These are phyloP conservation scores for Aspergillus leporis DNA, from an alignment of 495 filamentous ascomycete species.

Conservation along the genomic window DNA sequence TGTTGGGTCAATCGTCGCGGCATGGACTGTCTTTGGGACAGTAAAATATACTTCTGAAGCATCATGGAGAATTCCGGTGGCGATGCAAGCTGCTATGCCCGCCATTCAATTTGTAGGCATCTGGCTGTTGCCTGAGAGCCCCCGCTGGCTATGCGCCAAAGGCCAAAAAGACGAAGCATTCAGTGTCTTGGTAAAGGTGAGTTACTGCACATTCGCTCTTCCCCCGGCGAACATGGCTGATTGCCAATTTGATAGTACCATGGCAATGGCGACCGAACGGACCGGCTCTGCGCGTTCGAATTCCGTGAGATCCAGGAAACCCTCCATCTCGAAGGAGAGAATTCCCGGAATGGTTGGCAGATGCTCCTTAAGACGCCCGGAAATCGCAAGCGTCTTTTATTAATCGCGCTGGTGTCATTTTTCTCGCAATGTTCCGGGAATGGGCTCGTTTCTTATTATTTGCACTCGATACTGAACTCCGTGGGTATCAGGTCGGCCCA, in stretches of 20 bases:
- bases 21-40: slow-evolving; percentile 27
- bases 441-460: slow-evolving; percentile 41
- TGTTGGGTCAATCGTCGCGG: slow-evolving; percentile 51
- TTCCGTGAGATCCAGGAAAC: slow-evolving; percentile 27
- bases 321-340: slow-evolving; percentile 28
- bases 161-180: not conserved
- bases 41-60: slow-evolving; percentile 26
- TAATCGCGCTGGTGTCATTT: slow-evolving; percentile 56
- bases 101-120: slow-evolving; percentile 23
- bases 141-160: slow-evolving; percentile 42
- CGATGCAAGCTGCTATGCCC: slow-evolving; percentile 27
- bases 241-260: slow-evolving; percentile 25
- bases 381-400: slow-evolving; percentile 54
- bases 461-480: slow-evolving; percentile 32
- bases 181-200: not conserved
- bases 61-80: slow-evolving; percentile 30
- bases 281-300: slow-evolving; percentile 18
- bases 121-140: slow-evolving; percentile 44
- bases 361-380: slow-evolving; percentile 57
- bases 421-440: slow-evolving; percentile 48
- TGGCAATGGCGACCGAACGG: slow-evolving; percentile 27
- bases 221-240: not conserved
- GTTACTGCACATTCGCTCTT: no score
- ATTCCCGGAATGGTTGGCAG: slow-evolving; percentile 53
- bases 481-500: slow-evolving; percentile 43